These are phyloP conservation scores for Monosporozyma aerobia DNA, from an alignment of 805 yeast species.

Conservation along the genomic window DNA sequence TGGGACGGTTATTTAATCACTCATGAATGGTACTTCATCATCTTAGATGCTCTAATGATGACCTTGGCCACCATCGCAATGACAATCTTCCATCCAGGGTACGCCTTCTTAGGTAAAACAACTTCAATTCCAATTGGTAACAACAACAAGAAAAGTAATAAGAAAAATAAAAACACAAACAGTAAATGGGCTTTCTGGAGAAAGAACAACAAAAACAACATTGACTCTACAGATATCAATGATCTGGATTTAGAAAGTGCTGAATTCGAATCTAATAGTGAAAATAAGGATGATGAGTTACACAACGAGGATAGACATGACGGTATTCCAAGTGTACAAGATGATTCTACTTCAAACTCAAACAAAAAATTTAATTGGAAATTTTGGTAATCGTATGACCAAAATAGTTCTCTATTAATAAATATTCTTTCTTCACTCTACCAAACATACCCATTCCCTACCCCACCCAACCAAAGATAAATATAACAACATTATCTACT, in stretches of 20 bases:
- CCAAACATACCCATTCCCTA: no score
- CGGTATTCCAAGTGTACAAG: not conserved
- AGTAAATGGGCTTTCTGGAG: not conserved
- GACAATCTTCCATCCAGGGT: conserved; percentile 56
- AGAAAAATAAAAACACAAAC: not conserved
- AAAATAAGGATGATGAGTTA: not conserved
- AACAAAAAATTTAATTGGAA: not conserved
- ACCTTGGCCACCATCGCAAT: conserved; percentile 38
- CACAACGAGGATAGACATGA: not conserved
- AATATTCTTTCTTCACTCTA: no score
- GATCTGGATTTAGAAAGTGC: conserved; percentile 1
- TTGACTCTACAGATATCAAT: not conserved
- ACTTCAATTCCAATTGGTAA: conserved; percentile 18
- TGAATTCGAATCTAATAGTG: not conserved
- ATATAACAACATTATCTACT: no score
- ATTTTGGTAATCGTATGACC: not conserved
- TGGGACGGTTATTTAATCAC: conserved; percentile 60
- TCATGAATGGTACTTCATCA: conserved; percentile 50
- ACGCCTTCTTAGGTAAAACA: conserved; percentile 35
- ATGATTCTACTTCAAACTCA: not conserved
- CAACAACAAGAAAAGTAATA: conserved; percentile 7
- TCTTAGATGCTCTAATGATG: conserved; percentile 57
- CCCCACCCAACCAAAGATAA: no score
- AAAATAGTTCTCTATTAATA: no score
- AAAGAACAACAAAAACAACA: not conserved